Conservation (phyloP, 129 eudicot species). For the Dittrichia graveolens region DNA sequence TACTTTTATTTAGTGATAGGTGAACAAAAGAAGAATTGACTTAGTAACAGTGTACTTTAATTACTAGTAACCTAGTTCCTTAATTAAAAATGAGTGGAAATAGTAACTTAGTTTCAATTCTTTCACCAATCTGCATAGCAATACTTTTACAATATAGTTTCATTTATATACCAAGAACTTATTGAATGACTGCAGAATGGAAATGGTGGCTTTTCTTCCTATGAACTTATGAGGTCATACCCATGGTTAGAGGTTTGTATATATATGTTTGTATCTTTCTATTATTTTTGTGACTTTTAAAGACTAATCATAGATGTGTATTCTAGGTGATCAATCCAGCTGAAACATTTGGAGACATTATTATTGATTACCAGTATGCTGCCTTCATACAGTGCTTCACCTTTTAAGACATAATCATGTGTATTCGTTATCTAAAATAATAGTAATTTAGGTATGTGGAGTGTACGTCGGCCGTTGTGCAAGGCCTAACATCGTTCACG, state of each 20-base stretch:
- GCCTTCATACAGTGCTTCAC: background rate
- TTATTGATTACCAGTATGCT: slow-evolving; percentile 64
- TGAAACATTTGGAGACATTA: slow-evolving; percentile 66
- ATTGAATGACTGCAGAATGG: slow-evolving; percentile 38
- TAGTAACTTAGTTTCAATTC: background rate
- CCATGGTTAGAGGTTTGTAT: slow-evolving; percentile 58
- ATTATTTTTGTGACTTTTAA: background rate
- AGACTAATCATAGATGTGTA: background rate
- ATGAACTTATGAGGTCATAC: slow-evolving; percentile 63
- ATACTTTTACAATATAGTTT: background rate
- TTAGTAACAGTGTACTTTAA: no score
- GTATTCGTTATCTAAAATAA: slow-evolving; percentile 19
- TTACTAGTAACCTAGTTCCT: no score
- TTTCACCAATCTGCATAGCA: background rate
- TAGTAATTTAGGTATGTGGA: slow-evolving; percentile 58
- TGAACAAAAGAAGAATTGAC: no score
- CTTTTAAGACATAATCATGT: background rate
- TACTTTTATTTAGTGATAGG: no score
- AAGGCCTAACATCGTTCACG: slow-evolving; percentile 44
- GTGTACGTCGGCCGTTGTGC: slow-evolving; percentile 69
- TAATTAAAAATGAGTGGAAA: background rate
- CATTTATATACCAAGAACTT: background rate
- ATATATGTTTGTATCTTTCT: background rate
- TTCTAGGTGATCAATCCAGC: slow-evolving; percentile 59
- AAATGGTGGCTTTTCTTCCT: slow-evolving; percentile 57